Percentiles rank a stretch among this genome's conserved stretches.
phyloP scores from a whole-genome alignment of 139 green algal species.

The Chlamydomonas schloesseri region DNA sequence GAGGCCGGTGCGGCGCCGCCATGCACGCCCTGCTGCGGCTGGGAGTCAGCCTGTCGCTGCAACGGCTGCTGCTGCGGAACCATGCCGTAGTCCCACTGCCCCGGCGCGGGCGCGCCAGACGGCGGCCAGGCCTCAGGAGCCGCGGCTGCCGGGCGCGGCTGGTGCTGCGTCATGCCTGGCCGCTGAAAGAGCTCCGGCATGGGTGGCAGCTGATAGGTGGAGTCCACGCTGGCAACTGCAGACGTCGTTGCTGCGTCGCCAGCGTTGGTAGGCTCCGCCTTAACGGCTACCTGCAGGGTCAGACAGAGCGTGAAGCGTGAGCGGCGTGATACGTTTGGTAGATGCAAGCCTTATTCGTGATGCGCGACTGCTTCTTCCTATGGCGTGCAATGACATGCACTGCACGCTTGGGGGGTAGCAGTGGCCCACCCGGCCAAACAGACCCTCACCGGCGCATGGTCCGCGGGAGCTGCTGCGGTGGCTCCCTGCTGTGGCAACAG shows the following conservation, averaged over 20 bases:
- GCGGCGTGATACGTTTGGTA: no score
- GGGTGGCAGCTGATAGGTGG: background rate
- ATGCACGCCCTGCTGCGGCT: background rate
- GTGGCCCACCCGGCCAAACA: background rate
- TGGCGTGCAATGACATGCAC: no score
- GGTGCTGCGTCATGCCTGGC: background rate
- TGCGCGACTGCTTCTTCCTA: no score
- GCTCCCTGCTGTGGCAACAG: slow-evolving; percentile 4
- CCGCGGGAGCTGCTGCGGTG: background rate
- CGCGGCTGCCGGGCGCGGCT: no score
- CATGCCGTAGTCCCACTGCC: background rate
- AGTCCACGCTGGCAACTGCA: background rate
- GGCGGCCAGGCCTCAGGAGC: background rate
- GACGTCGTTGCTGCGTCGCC: background rate
- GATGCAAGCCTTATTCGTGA: no score
- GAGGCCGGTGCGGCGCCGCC: no score
- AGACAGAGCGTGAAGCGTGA: background rate
- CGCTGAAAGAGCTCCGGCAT: background rate
- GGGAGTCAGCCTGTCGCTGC: background rate
- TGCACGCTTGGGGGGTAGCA: background rate
- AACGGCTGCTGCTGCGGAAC: background rate
- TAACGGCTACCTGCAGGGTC: background rate
- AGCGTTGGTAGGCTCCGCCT: background rate
- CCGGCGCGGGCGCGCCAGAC: no score
- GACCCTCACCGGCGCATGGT: background rate